Percentiles rank a stretch among this genome's conserved stretches.
Conservation (phyloP, 345 rosid genomes). For the Firmiana major region DNA sequence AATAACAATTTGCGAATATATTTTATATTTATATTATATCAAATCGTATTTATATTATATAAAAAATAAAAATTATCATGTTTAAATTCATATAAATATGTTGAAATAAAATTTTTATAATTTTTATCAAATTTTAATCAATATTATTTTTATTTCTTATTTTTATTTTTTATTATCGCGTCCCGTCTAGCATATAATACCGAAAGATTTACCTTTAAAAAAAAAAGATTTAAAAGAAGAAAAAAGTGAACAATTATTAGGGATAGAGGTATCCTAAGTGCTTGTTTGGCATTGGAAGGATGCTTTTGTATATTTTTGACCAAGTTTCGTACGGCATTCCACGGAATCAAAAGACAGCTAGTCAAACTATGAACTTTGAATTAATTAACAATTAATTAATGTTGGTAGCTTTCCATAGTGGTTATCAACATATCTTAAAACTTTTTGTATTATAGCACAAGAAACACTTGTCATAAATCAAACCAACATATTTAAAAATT, state of each 20-base stretch:
- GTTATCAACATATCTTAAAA: neutral
- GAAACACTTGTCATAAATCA: neutral
- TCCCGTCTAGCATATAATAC: too few species aligned
- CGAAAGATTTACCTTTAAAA: too few species aligned
- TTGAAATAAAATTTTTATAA: too few species aligned
- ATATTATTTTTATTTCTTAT: too few species aligned
- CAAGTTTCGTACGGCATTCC: slow-evolving; percentile 3
- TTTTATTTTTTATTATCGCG: too few species aligned
- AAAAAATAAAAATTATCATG: too few species aligned
- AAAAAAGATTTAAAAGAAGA: too few species aligned
- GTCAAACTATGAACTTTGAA: neutral
- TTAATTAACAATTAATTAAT: neutral
- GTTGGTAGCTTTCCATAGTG: neutral
- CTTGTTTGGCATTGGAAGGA: neutral
- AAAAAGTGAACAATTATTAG: neutral
- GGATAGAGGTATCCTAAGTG: neutral
- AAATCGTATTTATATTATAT: too few species aligned
- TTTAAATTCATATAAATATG: too few species aligned
- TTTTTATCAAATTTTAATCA: too few species aligned
- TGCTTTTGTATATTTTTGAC: slow-evolving; percentile 11
- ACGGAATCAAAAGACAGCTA: neutral
- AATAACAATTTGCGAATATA: too few species aligned
- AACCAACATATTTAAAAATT: neutral
- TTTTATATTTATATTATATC: too few species aligned
- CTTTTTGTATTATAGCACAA: neutral